Evolutionary conservation across 495 filamentous ascomycete genomes (phyloP).

Genomic region (Penicillium psychrofluorescens): DNA sequence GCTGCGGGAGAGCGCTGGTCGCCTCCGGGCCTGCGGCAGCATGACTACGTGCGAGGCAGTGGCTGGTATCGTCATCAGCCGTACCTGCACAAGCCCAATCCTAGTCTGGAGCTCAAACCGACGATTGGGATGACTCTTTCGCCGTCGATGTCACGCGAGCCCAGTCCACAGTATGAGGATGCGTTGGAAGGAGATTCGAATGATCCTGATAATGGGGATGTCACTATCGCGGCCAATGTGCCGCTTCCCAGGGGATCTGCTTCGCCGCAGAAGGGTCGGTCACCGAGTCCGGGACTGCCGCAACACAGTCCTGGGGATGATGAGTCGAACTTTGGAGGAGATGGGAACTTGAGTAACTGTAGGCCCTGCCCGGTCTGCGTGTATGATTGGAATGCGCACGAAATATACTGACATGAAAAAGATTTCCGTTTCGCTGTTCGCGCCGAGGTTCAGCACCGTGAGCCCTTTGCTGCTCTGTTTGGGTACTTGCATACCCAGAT

Average conservation of each 20-base stretch:
- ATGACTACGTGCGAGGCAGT: constrained; percentile 40
- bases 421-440: constrained; percentile 81
- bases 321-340: constrained; percentile 22
- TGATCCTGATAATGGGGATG: constrained; percentile 35
- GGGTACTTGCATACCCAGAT: constrained; percentile 52
- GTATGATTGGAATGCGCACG: constrained; percentile 17
- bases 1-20: constrained; percentile 43
- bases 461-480: constrained; percentile 72
- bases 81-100: constrained; percentile 29
- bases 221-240: constrained; percentile 51
- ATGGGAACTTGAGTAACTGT: constrained; percentile 49
- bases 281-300: constrained; percentile 39
- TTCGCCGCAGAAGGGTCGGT: constrained; percentile 45
- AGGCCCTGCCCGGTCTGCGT: constrained; percentile 25
- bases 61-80: constrained; percentile 57
- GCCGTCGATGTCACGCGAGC: constrained; percentile 43
- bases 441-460: constrained; percentile 81
- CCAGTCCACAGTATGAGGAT: constrained; percentile 51
- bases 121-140: constrained; percentile 32
- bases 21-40: constrained; percentile 50
- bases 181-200: constrained; percentile 32
- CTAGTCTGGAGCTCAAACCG: constrained; percentile 29
- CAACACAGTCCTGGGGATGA: constrained; percentile 23
- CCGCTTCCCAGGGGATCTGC: constrained; percentile 46
- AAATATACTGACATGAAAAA: constrained; percentile 36